Conservation (phyloP, 2,329 filamentous ascomycete genomes). For the Penicillium sp. region DNA sequence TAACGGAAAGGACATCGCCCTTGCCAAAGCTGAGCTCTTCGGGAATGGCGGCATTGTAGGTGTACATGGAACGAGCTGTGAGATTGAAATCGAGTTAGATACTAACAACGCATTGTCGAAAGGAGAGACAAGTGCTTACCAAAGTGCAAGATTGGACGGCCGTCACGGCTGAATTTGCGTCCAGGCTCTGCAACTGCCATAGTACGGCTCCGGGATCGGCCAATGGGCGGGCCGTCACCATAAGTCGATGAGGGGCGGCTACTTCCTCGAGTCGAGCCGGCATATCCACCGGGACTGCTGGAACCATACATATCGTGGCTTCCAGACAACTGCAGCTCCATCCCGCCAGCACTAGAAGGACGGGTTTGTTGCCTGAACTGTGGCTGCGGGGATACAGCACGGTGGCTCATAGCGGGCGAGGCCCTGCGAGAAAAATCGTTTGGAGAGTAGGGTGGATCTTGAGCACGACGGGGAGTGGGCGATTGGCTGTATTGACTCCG, state of each 20-base stretch:
- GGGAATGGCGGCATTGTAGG: constrained; percentile 90
- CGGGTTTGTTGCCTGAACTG: constrained; percentile 51
- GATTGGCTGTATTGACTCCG: constrained; percentile 41
- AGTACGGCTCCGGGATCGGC: constrained; percentile 71
- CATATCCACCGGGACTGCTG: constrained; percentile 31
- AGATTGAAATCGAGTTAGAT: constrained; percentile 19
- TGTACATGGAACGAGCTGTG: constrained; percentile 85
- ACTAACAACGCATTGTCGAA: background rate
- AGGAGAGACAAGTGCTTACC: constrained; percentile 60
- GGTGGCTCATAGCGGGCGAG: constrained; percentile 40
- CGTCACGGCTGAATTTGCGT: constrained; percentile 77
- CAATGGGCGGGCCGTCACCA: constrained; percentile 50
- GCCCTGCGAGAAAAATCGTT: constrained; percentile 40
- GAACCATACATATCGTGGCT: constrained; percentile 55
- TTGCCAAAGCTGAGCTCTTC: constrained; percentile 92
- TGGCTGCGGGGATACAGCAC: constrained; percentile 53
- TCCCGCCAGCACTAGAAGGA: constrained; percentile 52
- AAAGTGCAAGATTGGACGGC: constrained; percentile 84
- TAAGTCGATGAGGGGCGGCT: constrained; percentile 50
- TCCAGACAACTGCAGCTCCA: constrained; percentile 67
- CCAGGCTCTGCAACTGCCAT: constrained; percentile 69
- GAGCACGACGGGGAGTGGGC: constrained; percentile 34
- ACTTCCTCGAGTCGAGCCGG: constrained; percentile 41
- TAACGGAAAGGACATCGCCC: constrained; percentile 83
- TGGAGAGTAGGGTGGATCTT: constrained; percentile 45